Evolutionary conservation across 805 yeast genomes (phyloP).

Genomic region (Metschnikowia cubensis): DNA sequence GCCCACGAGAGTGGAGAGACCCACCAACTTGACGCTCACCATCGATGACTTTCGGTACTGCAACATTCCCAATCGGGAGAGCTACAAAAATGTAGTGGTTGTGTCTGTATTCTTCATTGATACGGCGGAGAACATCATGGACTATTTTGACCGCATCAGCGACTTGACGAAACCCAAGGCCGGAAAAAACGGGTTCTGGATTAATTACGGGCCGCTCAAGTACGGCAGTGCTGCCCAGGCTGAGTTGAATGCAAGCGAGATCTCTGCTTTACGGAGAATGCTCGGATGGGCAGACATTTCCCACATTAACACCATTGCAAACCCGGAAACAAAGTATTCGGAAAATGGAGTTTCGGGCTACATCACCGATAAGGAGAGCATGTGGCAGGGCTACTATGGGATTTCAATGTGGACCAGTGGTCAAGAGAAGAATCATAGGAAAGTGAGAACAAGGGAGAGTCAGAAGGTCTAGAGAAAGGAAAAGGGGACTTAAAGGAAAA

Average conservation of each 20-base stretch:
- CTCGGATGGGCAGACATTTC: slow-evolving; percentile 60
- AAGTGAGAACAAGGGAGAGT: slow-evolving; percentile 3
- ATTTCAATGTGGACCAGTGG: slow-evolving; percentile 53
- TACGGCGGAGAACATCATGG: slow-evolving; percentile 83
- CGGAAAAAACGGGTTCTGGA: slow-evolving; percentile 61
- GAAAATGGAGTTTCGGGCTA: slow-evolving; percentile 47
- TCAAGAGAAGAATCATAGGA: slow-evolving; percentile 22
- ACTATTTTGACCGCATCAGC: slow-evolving; percentile 66
- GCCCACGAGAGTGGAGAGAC: slow-evolving; percentile 30
- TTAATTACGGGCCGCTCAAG: slow-evolving; percentile 87
- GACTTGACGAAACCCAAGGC: slow-evolving; percentile 31
- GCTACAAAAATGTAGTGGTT: slow-evolving; percentile 48
- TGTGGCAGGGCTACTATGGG: slow-evolving; percentile 80
- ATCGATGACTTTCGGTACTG: slow-evolving; percentile 66
- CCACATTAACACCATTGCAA: slow-evolving; percentile 12
- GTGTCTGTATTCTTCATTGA: slow-evolving; percentile 79
- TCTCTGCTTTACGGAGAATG: slow-evolving; percentile 44
- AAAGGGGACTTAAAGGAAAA: not conserved
- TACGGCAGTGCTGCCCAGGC: slow-evolving; percentile 82
- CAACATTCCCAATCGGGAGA: slow-evolving; percentile 23
- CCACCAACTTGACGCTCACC: slow-evolving; percentile 44
- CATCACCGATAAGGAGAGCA: slow-evolving; percentile 57
- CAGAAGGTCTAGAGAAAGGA: not conserved
- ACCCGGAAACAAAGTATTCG: slow-evolving; percentile 6
- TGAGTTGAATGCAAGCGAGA: slow-evolving; percentile 71